phyloP scores from a whole-genome alignment of 208 protist genomes.

The Trypanosoma melophagium region DNA sequence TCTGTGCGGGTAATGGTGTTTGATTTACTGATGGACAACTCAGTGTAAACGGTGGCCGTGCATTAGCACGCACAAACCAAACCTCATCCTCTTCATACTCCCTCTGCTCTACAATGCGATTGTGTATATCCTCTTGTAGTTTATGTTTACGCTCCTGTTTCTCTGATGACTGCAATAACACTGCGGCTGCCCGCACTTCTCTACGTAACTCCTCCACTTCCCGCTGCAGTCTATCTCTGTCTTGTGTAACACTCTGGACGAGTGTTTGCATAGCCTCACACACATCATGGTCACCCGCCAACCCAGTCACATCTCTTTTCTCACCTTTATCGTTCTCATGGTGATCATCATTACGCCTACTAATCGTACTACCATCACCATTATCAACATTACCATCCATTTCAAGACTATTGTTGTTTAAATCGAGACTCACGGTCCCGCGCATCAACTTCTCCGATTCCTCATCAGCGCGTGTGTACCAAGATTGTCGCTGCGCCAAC shows the following conservation, averaged over 20 bases:
- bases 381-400: neutral
- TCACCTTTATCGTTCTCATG: neutral
- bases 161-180: neutral
- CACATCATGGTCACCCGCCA: conserved; percentile 12
- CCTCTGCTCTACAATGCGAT: conserved; percentile 8
- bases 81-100: conserved; percentile 27
- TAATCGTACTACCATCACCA: too few species aligned
- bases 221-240: conserved; percentile 22
- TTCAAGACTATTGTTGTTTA: neutral
- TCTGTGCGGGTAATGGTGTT: neutral
- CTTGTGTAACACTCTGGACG: conserved; percentile 24
- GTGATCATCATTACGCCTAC: neutral
- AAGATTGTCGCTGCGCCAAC: conserved; percentile 34
- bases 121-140: conserved; percentile 3
- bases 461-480: conserved; percentile 47
- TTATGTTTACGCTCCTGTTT: neutral
- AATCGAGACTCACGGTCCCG: neutral
- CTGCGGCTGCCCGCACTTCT: neutral
- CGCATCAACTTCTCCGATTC: conserved; percentile 35
- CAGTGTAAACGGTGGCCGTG: conserved; percentile 17
- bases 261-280: conserved; percentile 27
- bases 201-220: conserved; percentile 16
- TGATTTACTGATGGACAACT: conserved; percentile 10
- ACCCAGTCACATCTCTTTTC: neutral
- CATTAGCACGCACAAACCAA: conserved; percentile 10